Conservation (phyloP, 192 early-diverging fungal species). For the Backusella liffmaniae region DNA sequence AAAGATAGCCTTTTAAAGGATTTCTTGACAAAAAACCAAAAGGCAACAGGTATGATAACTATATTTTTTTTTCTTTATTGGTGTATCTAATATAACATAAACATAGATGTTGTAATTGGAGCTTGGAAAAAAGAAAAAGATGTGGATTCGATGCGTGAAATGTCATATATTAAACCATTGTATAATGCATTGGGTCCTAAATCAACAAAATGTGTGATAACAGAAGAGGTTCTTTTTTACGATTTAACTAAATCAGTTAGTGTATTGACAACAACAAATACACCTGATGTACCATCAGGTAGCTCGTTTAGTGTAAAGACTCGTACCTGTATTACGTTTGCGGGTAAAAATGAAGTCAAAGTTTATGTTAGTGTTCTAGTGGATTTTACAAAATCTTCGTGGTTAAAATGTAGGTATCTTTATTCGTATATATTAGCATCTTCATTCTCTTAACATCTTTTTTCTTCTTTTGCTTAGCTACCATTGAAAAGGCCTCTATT, state of each 20-base stretch:
- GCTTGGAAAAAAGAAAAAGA: constrained; percentile 20
- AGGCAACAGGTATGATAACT: constrained; percentile 3
- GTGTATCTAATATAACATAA: background rate
- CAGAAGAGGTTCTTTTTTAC: constrained; percentile 40
- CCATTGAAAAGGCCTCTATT: constrained; percentile 51
- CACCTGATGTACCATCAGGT: constrained; percentile 52
- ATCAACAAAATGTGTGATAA: constrained; percentile 43
- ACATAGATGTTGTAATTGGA: constrained; percentile 32
- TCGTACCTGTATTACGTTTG: constrained; percentile 49
- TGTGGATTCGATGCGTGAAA: constrained; percentile 9
- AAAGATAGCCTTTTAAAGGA: background rate
- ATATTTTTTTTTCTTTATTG: background rate
- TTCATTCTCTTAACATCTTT: background rate
- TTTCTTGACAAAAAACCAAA: constrained; percentile 11
- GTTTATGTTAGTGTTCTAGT: constrained; percentile 45
- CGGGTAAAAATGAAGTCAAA: constrained; percentile 37
- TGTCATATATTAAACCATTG: constrained; percentile 35
- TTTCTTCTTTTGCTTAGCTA: constrained; percentile 22
- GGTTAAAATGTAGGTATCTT: constrained; percentile 44
- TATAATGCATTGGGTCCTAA: constrained; percentile 19
- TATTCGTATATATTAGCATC: background rate
- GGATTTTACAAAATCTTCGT: constrained; percentile 53
- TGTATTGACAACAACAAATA: constrained; percentile 43
- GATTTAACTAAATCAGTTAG: constrained; percentile 46
- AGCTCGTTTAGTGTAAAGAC: constrained; percentile 45